Base-by-base conservation (phyloP, 176 grass and related monocot species). In the Aegilops umbellulata region DNA sequence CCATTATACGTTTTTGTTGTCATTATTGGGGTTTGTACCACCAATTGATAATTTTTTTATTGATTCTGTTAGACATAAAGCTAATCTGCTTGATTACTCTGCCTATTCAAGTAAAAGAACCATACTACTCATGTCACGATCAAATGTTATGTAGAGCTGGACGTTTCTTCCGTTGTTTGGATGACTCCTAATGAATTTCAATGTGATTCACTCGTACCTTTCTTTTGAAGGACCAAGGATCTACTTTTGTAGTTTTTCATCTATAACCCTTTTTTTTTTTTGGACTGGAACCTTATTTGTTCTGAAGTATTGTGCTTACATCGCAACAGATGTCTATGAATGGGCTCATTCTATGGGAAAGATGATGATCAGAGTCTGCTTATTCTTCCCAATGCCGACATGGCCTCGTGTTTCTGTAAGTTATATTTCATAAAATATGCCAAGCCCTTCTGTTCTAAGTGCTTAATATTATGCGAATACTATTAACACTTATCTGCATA, bases 351-450 rank as follows among this genome's bases (percentile, higher is more conserved):
- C 92, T 79, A 67, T 87, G 82, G 80, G 86, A 69, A 92, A 93
- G 81, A 99, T 99, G 97, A 80, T 89, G 74, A 86, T 91, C 7
- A 94, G 94, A 87, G 90, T 94, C 73, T 99, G 88, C 85, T 93
- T 99, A 82, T 96, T 96, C 82, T 99, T 99, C 76, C 93, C 94
- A 39, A 64, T 99, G 76, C 88, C 88, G 53, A 94, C 97, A 66
- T 96, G 90, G 94, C 85, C 86, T 88, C 90, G 64, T 41, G 53
- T 91, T 83, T 81, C 73, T 3, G 97, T 99, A 94, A 84, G 97
- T 85, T 74, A 19, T 82, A 5, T 11, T 66, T 90, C n/a, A 68
- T 58, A 70, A 71, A 82, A 11, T 79, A 62, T 51, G 60, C 39
- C 49, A 22, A 73, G 29, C 60, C 76, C 35, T 36, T 86, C 20